Percentiles rank a stretch among this genome's conserved stretches.
Evolutionary conservation across 164 flowering plant genomes (phyloP).

Genomic region (Houttuynia cordata): DNA sequence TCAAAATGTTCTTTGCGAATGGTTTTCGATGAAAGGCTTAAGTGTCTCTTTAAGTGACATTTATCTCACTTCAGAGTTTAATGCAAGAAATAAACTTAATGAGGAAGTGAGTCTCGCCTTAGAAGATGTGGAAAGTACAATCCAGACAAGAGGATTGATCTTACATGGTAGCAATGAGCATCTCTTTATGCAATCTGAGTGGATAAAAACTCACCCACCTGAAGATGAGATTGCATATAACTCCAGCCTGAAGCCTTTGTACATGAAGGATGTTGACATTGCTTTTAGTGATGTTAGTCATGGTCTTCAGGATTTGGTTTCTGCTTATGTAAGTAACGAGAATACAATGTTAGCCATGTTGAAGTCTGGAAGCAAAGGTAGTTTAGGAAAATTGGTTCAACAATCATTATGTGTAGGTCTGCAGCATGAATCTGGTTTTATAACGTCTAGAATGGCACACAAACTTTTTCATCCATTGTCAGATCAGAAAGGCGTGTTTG

Average conservation of each 20-base stretch:
- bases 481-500: conserved; percentile 28
- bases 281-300: conserved; percentile 46
- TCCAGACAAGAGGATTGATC: conserved; percentile 37
- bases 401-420: conserved; percentile 79
- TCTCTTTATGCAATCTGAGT: conserved; percentile 26
- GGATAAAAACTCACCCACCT: conserved; percentile 7
- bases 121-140: conserved; percentile 46
- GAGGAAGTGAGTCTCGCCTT: conserved; percentile 58
- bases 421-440: conserved; percentile 48
- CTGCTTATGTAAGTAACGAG: conserved; percentile 34
- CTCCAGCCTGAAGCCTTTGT: not conserved
- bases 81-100: conserved; percentile 39
- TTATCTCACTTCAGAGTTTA: conserved; percentile 39
- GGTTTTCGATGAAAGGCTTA: conserved; percentile 64
- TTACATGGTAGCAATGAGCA: conserved; percentile 27
- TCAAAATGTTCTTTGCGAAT: conserved; percentile 74
- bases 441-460: conserved; percentile 52
- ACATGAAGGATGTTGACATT: conserved; percentile 23
- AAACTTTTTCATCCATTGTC: conserved; percentile 47
- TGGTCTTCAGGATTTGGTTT: conserved; percentile 46
- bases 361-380: conserved; percentile 89
- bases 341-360: conserved; percentile 70
- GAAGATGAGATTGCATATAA: conserved; percentile 1
- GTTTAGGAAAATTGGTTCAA: conserved; percentile 50
- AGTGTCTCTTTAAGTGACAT: conserved; percentile 74